Evolutionary conservation across 2,329 filamentous ascomycete genomes (phyloP), one percentile per base, ranked within the genome.

Genomic region (Ascosphaera apis): DNA sequence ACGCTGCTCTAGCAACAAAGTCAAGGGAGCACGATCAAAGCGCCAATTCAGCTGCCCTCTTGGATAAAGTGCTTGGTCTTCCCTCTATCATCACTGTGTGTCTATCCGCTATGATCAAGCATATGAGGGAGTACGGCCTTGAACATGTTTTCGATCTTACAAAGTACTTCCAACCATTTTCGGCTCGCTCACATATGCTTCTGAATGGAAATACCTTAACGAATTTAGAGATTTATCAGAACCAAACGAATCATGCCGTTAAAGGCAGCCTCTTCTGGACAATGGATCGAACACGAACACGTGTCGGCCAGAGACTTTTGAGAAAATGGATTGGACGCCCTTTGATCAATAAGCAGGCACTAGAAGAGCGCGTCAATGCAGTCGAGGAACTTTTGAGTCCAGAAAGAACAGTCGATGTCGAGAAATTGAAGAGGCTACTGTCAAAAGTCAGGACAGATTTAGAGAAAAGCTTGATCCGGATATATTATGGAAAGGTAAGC

Each of bases 161-260:
- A 1, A 92, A 91, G 47, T 92, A 95, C 57, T 98, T 98, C 49
- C 77, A 92, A 45, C 82, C 83, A 2, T 98, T 98, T 57, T 92
- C 80, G 45, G 81, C 84, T 5, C 67, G 84, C 27, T 84, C 86
- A 11, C 84, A 95, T 49, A 95, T 98, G 88, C 63, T 95, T 3
- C 62, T 98, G 40, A 93, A 91, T 49, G 88, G 86, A 32, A 98
- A 92, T 37, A 93, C 86, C 0, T 60, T 98, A 27, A 86, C 82
- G 34, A 92, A 82, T 47, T 66, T 98, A 9, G 88, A 98, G 52
- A 82, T 98, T 2, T 98, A 93, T 50, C 78, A 84, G 41, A 98
- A 98, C 44, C 73, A 83, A 47, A 95, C 86, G 0, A 84, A 95
- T 49, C 70, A 84, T 47, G 68, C 71, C 0, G 71, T 77, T 39